These are phyloP conservation scores for Zasmidium angulare DNA, from an alignment of 2,329 filamentous ascomycete species.

Conservation along the genomic window DNA sequence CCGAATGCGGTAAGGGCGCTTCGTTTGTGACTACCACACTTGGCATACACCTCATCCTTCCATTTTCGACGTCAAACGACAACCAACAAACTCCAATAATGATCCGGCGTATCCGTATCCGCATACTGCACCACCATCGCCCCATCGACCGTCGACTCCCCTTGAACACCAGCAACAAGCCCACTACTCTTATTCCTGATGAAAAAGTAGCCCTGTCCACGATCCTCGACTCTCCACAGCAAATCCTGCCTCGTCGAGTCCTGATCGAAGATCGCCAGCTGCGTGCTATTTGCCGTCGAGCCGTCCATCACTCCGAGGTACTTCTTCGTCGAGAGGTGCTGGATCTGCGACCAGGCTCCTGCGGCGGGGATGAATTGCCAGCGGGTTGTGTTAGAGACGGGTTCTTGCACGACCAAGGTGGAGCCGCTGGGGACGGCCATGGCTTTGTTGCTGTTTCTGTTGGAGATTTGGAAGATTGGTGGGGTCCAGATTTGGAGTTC, in stretches of 20 bases:
- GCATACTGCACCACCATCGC: not conserved
- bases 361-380: not conserved
- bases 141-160: not conserved
- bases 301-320: not conserved
- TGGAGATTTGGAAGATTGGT: not conserved
- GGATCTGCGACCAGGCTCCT: not conserved
- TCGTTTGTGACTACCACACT: too few relatives aligned
- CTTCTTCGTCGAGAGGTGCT: not conserved
- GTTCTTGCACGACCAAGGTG: not conserved
- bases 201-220: not conserved
- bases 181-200: slow-evolving; percentile 1
- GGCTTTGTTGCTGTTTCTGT: not conserved
- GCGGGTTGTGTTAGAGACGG: not conserved
- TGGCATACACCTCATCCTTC: too few relatives aligned
- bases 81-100: not conserved
- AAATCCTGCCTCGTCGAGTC: not conserved
- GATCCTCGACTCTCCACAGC: not conserved
- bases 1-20: too few relatives aligned
- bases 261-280: not conserved
- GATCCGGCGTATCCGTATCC: not conserved
- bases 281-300: not conserved
- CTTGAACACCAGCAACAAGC: not conserved
- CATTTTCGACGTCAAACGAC: too few relatives aligned
- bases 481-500: not conserved
- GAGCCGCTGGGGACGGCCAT: not conserved